Conservation (phyloP, 192 early-diverging fungal genomes). For the Backusella luteola region DNA sequence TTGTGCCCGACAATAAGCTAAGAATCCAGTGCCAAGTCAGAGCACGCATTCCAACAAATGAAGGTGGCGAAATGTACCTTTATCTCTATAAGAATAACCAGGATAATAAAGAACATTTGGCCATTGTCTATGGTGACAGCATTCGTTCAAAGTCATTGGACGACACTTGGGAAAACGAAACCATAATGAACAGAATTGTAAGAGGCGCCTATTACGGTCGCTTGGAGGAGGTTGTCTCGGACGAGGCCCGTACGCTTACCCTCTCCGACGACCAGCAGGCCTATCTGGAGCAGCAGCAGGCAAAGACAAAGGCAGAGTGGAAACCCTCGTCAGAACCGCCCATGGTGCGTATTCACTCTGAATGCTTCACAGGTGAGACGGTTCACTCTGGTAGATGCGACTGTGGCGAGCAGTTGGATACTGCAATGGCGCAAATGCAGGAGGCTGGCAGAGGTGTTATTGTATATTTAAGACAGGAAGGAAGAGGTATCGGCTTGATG, state of each 20-base stretch:
- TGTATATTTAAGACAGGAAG: slow-evolving; percentile 95
- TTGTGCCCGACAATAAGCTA: slow-evolving; percentile 11
- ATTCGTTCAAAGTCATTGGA: slow-evolving; percentile 72
- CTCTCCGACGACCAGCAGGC: slow-evolving; percentile 17
- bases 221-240: slow-evolving; percentile 42
- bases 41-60: slow-evolving; percentile 77
- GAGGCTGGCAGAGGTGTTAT: slow-evolving; percentile 86
- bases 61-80: slow-evolving; percentile 75
- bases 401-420: slow-evolving; percentile 92
- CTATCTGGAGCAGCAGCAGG: slow-evolving; percentile 31
- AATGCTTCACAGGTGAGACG: slow-evolving; percentile 97
- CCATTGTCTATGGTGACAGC: slow-evolving; percentile 89
- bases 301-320: slow-evolving; percentile 21
- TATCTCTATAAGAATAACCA: slow-evolving; percentile 82
- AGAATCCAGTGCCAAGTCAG: slow-evolving; percentile 60
- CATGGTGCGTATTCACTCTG: slow-evolving; percentile 91
- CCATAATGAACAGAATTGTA: slow-evolving; percentile 72
- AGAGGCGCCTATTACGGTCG: slow-evolving; percentile 75
- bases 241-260: slow-evolving; percentile 21
- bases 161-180: slow-evolving; percentile 61
- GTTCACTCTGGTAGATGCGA: slow-evolving; percentile 90
- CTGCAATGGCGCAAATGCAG: slow-evolving; percentile 88
- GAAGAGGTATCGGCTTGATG: slow-evolving; percentile 89
- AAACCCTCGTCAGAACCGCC: slow-evolving; percentile 43
- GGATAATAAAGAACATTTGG: slow-evolving; percentile 92